Base-by-base conservation (phyloP, 768 basidiomycete species). In the Floccularia luteovirens region DNA sequence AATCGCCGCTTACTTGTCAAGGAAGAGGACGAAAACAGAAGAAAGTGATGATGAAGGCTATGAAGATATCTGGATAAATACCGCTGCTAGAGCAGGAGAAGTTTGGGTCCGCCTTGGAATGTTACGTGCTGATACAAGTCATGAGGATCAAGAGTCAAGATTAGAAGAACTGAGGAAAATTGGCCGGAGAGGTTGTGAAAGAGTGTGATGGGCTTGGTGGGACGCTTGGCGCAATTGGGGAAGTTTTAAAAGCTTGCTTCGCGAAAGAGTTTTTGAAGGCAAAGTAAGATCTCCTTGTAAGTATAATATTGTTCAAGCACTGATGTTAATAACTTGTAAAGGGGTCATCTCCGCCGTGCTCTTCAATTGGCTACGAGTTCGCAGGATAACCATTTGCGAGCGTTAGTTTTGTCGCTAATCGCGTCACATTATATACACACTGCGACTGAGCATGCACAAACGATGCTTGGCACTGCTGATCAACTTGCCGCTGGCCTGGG, bases 381-480 rank as follows among this genome's bases (percentile, higher is more conserved):
- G 2, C 75, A 71, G 14, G 86, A 89, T 44, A 89, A 86, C 45
- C 74, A 88, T 51, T 59, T 87, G 14, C 79, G 84, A 6, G 82
- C 82, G 10, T 61, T 86, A 1, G 64, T 87, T 2, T 64, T 89
- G 13, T 75, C 81, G 2, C 66, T 88, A 13, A 71, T 80, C 8
- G 70, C 84, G 1, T 70, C 79, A 20, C 81, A 87, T 45, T 89
- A 86, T 44, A 49, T 82, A 20, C 74, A 85, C 41, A 87, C 86
- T 0, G 73, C 82, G 0, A 67, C 67, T 2, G 75, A 77, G n/a
- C 78, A 87, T 44, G 84, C 86, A 4, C 63, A 69, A 51, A 62
- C 68, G 39, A 82, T 86, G 64, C 58, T 90, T 1, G 65, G 63
- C 11, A 78, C 81, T 2, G 80, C 77, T 33, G 82, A 82, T 50